Conservation (phyloP, 2,329 filamentous ascomycete species). For the Clarireedia homoeocarpa region DNA sequence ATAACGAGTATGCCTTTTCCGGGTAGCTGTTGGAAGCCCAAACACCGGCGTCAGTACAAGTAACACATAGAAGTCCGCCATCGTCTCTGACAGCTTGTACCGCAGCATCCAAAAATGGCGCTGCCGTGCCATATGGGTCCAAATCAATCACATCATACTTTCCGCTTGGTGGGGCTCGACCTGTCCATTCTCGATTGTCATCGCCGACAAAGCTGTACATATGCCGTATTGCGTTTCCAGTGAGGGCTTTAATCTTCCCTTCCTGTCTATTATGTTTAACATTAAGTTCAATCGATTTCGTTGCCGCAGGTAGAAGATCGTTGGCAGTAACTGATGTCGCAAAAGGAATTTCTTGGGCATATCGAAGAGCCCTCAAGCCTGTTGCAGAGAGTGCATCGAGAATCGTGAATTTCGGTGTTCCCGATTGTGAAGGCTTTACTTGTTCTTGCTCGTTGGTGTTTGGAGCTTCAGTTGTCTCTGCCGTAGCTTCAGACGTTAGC, state of each 20-base stretch:
- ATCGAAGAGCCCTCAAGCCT: conserved; percentile 82
- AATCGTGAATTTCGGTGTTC: conserved; percentile 57
- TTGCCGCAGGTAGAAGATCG: conserved; percentile 72
- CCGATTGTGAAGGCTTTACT: conserved; percentile 6
- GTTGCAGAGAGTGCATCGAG: conserved; percentile 93
- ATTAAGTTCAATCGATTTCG: conserved; percentile 75
- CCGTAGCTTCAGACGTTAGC: background rate
- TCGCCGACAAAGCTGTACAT: conserved; percentile 72
- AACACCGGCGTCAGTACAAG: conserved; percentile 91
- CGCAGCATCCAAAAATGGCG: conserved; percentile 85
- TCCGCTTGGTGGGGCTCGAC: conserved; percentile 35
- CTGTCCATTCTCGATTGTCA: conserved; percentile 26
- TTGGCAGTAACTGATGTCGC: conserved; percentile 79
- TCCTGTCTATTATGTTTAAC: conserved; percentile 72
- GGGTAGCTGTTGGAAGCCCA: conserved; percentile 92
- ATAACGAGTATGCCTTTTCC: conserved; percentile 90
- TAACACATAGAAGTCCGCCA: conserved; percentile 86
- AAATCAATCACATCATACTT: conserved; percentile 93
- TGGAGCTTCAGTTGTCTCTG: background rate
- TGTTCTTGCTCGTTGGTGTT: background rate
- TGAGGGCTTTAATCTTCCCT: conserved; percentile 62
- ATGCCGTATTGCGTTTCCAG: conserved; percentile 78
- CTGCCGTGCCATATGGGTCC: conserved; percentile 91
- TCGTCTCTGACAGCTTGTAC: conserved; percentile 77
- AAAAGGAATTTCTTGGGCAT: conserved; percentile 84